phyloP scores from a whole-genome alignment of 2,329 filamentous ascomycete species.

The Diaporthe caulivora region DNA sequence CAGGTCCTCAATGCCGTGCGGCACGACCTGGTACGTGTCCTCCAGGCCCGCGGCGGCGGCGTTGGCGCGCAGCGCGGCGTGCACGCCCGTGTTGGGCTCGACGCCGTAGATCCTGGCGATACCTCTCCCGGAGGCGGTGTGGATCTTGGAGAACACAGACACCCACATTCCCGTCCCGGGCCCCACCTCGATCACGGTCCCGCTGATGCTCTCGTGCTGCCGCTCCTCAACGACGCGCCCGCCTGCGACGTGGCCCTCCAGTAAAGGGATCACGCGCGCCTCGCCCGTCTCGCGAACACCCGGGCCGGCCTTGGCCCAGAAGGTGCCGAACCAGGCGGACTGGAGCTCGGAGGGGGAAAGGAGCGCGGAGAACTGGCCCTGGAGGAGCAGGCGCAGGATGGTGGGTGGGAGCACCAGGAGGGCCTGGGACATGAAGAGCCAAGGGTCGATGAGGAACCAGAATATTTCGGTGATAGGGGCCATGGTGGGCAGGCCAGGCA shows the following conservation, averaged over 20 bases:
- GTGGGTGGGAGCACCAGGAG: constrained; percentile 60
- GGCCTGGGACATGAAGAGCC: constrained; percentile 65
- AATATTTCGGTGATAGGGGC: constrained; percentile 43
- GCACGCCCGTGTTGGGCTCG: constrained; percentile 71
- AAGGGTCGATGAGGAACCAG: constrained; percentile 58
- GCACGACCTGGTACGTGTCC: constrained; percentile 71
- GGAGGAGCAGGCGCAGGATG: constrained; percentile 60
- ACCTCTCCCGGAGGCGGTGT: constrained; percentile 29
- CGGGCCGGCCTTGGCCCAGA: constrained; percentile 70
- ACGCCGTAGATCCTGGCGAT: constrained; percentile 70
- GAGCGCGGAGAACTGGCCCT: constrained; percentile 60
- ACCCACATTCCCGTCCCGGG: constrained; percentile 73
- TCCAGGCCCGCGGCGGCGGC: constrained; percentile 65
- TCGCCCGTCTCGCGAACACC: constrained; percentile 57
- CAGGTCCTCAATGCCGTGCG: constrained; percentile 72
- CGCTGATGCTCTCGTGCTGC: constrained; percentile 51
- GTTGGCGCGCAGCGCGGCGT: constrained; percentile 59
- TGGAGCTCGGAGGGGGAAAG: constrained; percentile 57
- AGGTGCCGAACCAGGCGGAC: constrained; percentile 69
- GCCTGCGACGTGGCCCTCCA: constrained; percentile 60
- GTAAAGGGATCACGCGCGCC: constrained; percentile 63
- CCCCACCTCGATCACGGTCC: constrained; percentile 72
- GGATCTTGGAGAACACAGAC: constrained; percentile 56
- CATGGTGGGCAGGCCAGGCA: neutral
- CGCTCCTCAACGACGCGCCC: constrained; percentile 46